Conservation (phyloP, 179 eudicot species). For the Beta macrorhiza region DNA sequence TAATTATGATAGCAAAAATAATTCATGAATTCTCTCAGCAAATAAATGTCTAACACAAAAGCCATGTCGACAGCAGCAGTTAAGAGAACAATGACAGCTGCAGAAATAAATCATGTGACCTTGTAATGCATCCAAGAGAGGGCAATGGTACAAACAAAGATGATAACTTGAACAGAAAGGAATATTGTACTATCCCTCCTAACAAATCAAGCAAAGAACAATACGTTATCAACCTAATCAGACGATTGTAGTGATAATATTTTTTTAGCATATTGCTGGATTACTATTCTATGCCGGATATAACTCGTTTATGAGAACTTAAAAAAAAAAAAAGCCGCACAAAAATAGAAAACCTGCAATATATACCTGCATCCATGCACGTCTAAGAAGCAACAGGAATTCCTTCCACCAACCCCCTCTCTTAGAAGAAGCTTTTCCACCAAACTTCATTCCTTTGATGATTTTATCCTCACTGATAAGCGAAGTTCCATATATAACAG, state of each 20-base stretch:
- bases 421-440: constrained; percentile 36
- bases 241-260: not conserved
- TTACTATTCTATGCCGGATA: not conserved
- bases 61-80: not conserved
- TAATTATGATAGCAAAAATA: not conserved
- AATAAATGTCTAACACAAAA: not conserved
- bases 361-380: constrained; percentile 99
- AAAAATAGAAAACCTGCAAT: not conserved
- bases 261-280: not conserved
- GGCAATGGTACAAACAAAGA: not conserved
- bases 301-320: not conserved
- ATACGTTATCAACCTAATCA: constrained; percentile 14
- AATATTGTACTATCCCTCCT: not conserved
- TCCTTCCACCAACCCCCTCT: constrained; percentile 90
- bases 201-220: not conserved
- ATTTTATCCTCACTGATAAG: constrained; percentile 38
- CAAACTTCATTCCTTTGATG: constrained; percentile 30
- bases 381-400: constrained; percentile 78
- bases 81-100: not conserved
- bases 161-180: not conserved
- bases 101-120: not conserved
- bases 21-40: not conserved
- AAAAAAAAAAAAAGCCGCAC: not conserved
- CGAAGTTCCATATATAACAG: constrained; percentile 62
- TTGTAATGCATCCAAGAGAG: not conserved